These are phyloP conservation scores for Calonectria honghensis DNA, from an alignment of 2,329 filamentous ascomycete species.

Conservation along the genomic window DNA sequence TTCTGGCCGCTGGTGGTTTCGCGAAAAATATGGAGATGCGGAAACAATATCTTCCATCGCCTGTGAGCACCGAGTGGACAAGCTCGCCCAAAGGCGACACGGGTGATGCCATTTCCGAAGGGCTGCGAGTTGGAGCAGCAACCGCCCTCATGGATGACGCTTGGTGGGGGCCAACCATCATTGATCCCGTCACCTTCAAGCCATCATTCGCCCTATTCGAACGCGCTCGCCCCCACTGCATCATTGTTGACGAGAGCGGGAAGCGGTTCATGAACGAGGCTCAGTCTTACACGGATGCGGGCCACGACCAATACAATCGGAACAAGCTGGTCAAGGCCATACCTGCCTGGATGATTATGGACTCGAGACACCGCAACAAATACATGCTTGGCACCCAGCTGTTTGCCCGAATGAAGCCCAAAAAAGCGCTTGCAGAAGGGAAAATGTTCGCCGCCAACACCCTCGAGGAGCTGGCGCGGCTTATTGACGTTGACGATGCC, in stretches of 20 bases:
- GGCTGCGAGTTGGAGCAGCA: slow-evolving; percentile 20
- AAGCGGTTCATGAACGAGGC: slow-evolving; percentile 19
- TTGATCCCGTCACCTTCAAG: slow-evolving; percentile 28
- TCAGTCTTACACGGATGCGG: slow-evolving; percentile 9
- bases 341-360: slow-evolving; percentile 7
- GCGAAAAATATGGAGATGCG: slow-evolving; percentile 7
- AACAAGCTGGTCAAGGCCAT: neutral
- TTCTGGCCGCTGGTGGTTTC: slow-evolving; percentile 6
- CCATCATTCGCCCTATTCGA: slow-evolving; percentile 24
- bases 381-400: slow-evolving; percentile 9
- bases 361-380: slow-evolving; percentile 4
- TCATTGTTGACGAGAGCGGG: slow-evolving; percentile 3
- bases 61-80: neutral
- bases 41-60: slow-evolving; percentile 3
- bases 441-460: slow-evolving; percentile 6
- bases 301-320: neutral
- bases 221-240: slow-evolving; percentile 25
- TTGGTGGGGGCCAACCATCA: slow-evolving; percentile 35
- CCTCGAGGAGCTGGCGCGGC: slow-evolving; percentile 2
- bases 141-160: slow-evolving; percentile 34
- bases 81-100: neutral
- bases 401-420: slow-evolving; percentile 17
- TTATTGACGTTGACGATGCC: neutral
- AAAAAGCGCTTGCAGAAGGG: slow-evolving; percentile 1
- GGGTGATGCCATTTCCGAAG: slow-evolving; percentile 16